phyloP scores from a whole-genome alignment of 1,139 yeast species.

The Saccharomyces hybrid region DNA sequence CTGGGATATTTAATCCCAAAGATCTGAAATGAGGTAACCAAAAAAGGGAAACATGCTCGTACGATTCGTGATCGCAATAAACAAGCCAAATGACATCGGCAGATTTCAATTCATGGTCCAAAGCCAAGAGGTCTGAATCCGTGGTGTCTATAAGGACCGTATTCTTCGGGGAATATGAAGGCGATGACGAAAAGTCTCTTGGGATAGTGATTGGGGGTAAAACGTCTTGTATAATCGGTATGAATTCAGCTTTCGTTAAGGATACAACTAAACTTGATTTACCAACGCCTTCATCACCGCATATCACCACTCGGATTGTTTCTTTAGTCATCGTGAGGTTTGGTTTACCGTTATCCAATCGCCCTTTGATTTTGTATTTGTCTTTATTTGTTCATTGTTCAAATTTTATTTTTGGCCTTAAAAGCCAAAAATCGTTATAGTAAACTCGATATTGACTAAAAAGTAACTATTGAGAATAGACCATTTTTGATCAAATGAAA shows the following conservation, averaged over 20 bases:
- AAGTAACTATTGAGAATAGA: neutral
- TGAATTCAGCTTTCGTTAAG: slow-evolving; percentile 69
- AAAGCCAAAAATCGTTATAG: neutral
- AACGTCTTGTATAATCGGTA: slow-evolving; percentile 65
- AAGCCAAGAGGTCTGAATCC: slow-evolving; percentile 49
- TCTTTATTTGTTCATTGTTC: neutral
- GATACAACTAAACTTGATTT: slow-evolving; percentile 70
- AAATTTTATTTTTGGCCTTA: neutral
- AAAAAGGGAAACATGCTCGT: slow-evolving; percentile 79
- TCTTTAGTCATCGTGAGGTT: slow-evolving; percentile 37
- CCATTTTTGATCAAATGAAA: neutral
- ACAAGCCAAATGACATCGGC: slow-evolving; percentile 93
- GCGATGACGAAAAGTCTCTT: slow-evolving; percentile 49
- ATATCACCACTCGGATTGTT: slow-evolving; percentile 68
- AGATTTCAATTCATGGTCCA: slow-evolving; percentile 68
- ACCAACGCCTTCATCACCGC: slow-evolving; percentile 95
- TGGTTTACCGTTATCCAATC: neutral
- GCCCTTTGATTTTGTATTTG: neutral
- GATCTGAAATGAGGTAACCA: slow-evolving; percentile 94
- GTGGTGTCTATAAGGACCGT: slow-evolving; percentile 76
- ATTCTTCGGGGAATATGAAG: slow-evolving; percentile 50
- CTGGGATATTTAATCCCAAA: slow-evolving; percentile 85
- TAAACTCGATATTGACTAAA: neutral
- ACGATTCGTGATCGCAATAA: slow-evolving; percentile 87
- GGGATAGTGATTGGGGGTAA: slow-evolving; percentile 81